Evolutionary conservation across 192 early-diverging fungal species (phyloP), one percentile per base, ranked within the genome.

Genomic region (Thamnidium elegans): DNA sequence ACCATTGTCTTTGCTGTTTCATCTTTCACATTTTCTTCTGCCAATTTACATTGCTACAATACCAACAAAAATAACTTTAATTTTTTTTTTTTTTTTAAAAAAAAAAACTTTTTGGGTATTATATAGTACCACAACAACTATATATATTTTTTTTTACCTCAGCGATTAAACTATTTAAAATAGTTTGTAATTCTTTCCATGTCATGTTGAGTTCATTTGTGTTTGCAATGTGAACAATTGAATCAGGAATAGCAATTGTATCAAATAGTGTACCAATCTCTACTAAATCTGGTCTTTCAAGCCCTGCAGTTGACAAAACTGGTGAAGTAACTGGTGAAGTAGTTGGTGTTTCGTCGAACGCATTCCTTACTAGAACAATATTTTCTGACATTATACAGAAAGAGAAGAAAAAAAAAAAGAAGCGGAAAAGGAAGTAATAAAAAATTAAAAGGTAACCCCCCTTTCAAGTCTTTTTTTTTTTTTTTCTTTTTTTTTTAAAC

Each of bases 101-200:
- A 50, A 50, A 50, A 3, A 50, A 50, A 6, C 48, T 50, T 50
- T n/a, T 26, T 26, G 26, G 48, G n/a, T 50, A 9, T 4, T 15
- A 32, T 15, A 32, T 34, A 8, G 13, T 15, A 32, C 21, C 46
- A 31, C 47, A 11, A 14, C 4, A 20, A 39, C 2, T 19, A 21
- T 58, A 21, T 56, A 19, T 42, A 58, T 62, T 19, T 51, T 36
- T n/a, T 39, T 52, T 39, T 51, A 63, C 61, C 46, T 50, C 48
- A 4, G 34, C n/a, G 15, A 64, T 43, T 7, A 51, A 4, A 4
- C 23, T 26, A 3, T 64, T 64, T 14, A 64, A 42, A n/a, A 64
- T 64, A 3, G 10, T 26, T 19, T 64, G 48, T 32, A 64, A 34
- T 26, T 64, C 63, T 52, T 43, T 20, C 63, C 63, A 64, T 9